Evolutionary conservation across 2,329 filamentous ascomycete genomes (phyloP).

Genomic region (Stagonosporopsis rhizophila): DNA sequence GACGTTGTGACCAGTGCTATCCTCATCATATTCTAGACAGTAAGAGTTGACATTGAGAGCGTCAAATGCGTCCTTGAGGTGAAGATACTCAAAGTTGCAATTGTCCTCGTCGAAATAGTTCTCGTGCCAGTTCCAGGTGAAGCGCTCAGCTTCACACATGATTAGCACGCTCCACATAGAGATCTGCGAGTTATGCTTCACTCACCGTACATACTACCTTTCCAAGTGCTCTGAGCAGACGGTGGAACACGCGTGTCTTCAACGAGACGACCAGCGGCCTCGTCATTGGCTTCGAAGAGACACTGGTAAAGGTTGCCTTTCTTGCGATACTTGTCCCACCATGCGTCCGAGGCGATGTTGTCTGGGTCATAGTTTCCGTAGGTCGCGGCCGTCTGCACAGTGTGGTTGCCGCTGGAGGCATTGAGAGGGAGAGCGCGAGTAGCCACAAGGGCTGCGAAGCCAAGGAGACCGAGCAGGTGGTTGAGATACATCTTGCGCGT

Average conservation of each 20-base stretch:
- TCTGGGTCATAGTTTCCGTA: conserved; percentile 1
- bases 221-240: conserved; percentile 10
- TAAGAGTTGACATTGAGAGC: conserved; percentile 8
- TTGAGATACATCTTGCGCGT: neutral
- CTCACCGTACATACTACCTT: conserved; percentile 5
- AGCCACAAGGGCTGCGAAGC: neutral
- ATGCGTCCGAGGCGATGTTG: conserved; percentile 9
- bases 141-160: conserved; percentile 7
- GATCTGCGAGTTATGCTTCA: neutral
- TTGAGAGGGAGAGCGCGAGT: neutral
- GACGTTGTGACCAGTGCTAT: conserved; percentile 14
- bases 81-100: conserved; percentile 6
- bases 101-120: conserved; percentile 5
- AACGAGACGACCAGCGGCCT: conserved; percentile 8
- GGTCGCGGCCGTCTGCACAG: neutral
- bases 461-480: neutral
- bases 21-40: conserved; percentile 1
- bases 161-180: neutral
- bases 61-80: conserved; percentile 9
- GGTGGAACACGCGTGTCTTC: conserved; percentile 10
- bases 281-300: conserved; percentile 14
- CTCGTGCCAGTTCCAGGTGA: conserved; percentile 23
- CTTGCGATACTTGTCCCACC: conserved; percentile 18
- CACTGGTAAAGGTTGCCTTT: conserved; percentile 14
- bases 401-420: neutral